These are phyloP conservation scores for Hippophae gyantsensis DNA, from an alignment of 306 rosid species.

Conservation along the genomic window DNA sequence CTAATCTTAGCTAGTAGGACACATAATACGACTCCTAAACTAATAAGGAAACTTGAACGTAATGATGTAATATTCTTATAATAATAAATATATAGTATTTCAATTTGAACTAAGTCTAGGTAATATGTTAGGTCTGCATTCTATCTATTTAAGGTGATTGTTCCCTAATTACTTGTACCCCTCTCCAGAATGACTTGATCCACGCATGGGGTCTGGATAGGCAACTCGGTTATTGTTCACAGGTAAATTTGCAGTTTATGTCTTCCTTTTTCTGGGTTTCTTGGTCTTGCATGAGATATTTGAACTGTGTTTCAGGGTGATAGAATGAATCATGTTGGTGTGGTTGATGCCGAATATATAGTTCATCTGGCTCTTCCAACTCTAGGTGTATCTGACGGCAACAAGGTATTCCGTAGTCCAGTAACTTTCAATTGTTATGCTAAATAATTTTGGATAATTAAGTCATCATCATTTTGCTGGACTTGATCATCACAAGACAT, in stretches of 20 bases:
- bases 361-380: slow-evolving; percentile 86
- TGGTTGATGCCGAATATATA: slow-evolving; percentile 73
- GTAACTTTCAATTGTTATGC: no score
- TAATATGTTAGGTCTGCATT: background rate
- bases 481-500: no score
- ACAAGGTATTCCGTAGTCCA: slow-evolving; percentile 27
- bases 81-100: no score
- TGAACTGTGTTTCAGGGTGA: slow-evolving; percentile 55
- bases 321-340: slow-evolving; percentile 62
- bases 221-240: slow-evolving; percentile 90
- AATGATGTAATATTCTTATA: no score
- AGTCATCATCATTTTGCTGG: no score
- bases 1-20: no score
- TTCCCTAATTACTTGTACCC: slow-evolving; percentile 18
- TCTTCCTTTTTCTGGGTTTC: slow-evolving; percentile 9
- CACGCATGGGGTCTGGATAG: slow-evolving; percentile 94
- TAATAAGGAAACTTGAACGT: no score
- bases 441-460: no score
- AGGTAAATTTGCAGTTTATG: slow-evolving; percentile 32
- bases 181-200: slow-evolving; percentile 80
- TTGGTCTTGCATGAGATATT: slow-evolving; percentile 2
- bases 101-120: background rate
- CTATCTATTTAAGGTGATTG: slow-evolving; percentile 11
- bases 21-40: no score
- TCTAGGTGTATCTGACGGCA: slow-evolving; percentile 55